These are phyloP conservation scores for Scleroderma citrinum DNA, from an alignment of 768 basidiomycete genomes.

Conservation along the genomic window DNA sequence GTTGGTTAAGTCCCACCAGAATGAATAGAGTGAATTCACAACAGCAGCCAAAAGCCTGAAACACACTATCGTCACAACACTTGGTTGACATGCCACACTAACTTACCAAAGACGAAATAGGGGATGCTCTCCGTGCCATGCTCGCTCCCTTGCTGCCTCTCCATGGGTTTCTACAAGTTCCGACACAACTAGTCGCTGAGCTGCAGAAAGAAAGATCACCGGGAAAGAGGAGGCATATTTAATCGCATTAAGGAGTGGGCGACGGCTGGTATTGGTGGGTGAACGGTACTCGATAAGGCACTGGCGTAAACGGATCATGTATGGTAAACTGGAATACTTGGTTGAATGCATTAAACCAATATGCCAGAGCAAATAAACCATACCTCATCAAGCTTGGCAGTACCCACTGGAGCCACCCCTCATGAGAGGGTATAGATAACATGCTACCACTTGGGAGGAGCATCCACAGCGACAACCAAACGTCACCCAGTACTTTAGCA, in stretches of 20 bases:
- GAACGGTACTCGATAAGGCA: conserved; percentile 80
- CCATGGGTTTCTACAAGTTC: conserved; percentile 51
- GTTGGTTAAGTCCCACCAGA: conserved; percentile 98
- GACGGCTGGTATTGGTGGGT: conserved; percentile 54
- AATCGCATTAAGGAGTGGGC: conserved; percentile 83
- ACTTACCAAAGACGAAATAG: conserved; percentile 83
- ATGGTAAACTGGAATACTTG: conserved; percentile 57
- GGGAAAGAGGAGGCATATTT: conserved; percentile 98
- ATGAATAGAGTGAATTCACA: conserved; percentile 90
- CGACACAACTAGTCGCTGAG: conserved; percentile 67
- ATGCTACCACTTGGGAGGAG: conserved; percentile 81
- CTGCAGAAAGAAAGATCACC: conserved; percentile 90
- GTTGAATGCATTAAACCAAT: conserved; percentile 3
- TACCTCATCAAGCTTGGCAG: conserved; percentile 87
- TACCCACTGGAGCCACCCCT: conserved; percentile 67
- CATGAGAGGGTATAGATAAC: conserved; percentile 52
- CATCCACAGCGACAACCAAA: conserved; percentile 86
- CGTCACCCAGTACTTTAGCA: conserved; percentile 92
- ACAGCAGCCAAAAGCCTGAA: conserved; percentile 76
- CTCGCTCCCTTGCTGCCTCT: conserved; percentile 33
- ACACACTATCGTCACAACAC: conserved; percentile 3
- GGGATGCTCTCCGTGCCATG: conserved; percentile 71
- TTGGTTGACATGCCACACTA: not conserved
- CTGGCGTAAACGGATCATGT: conserved; percentile 88
- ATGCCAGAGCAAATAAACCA: conserved; percentile 9